These are phyloP conservation scores for Rhodosporidiobolus sp. DNA, from an alignment of 768 basidiomycete species.

Conservation along the genomic window DNA sequence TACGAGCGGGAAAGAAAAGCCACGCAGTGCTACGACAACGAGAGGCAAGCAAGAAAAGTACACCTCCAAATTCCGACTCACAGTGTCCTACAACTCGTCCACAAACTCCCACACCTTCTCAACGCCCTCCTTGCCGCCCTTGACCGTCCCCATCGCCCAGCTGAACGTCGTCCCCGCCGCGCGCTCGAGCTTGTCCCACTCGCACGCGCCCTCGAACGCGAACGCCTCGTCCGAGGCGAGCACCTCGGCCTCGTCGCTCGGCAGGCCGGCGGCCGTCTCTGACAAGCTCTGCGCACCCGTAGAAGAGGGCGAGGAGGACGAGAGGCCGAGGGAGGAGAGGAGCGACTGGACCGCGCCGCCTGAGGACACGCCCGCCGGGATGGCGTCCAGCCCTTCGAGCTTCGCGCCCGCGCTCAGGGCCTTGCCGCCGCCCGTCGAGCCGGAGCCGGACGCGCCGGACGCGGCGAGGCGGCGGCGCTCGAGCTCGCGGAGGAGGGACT, in stretches of 20 bases:
- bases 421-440: not conserved
- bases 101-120: constrained; percentile 32
- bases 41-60: too few species aligned
- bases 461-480: constrained; percentile 31
- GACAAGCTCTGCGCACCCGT: too few species aligned
- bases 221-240: constrained; percentile 28
- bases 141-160: constrained; percentile 22
- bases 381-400: constrained; percentile 37
- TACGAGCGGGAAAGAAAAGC: too few species aligned
- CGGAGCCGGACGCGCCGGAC: not conserved
- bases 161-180: constrained; percentile 12
- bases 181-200: constrained; percentile 32
- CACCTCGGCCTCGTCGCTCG: constrained; percentile 31
- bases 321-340: constrained; percentile 3
- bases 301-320: not conserved
- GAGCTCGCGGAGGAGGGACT: constrained; percentile 37
- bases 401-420: constrained; percentile 16
- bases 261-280: not conserved
- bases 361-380: not conserved
- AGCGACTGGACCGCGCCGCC: not conserved
- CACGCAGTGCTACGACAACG: too few species aligned
- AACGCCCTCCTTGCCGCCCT: constrained; percentile 4
- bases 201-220: constrained; percentile 30
- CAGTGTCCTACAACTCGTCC: constrained; percentile 5
- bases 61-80: too few species aligned